Evolutionary conservation across 257 asterid genomes (phyloP).

Genomic region (Datura wrightii): DNA sequence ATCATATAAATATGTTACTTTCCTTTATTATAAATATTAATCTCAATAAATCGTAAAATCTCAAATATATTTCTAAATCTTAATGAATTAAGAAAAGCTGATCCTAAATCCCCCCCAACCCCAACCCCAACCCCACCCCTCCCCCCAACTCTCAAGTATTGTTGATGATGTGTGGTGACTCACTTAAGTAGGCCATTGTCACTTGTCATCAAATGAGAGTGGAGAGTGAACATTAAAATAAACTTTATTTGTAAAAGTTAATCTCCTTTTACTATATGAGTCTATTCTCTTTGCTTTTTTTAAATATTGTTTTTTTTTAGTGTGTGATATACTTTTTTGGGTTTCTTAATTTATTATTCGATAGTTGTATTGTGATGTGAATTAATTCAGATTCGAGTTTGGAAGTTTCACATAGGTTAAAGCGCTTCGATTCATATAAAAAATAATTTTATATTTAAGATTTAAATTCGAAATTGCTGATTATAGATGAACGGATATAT

Average conservation of each 20-base stretch:
- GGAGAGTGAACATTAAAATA: neutral
- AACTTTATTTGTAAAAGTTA: neutral
- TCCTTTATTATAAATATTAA: too few relatives aligned
- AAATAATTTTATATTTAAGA: too few relatives aligned
- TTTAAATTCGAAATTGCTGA: too few relatives aligned
- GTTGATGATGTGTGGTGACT: constrained; percentile 4
- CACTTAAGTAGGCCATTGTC: constrained; percentile 13
- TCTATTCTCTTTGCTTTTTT: neutral
- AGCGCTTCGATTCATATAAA: too few relatives aligned
- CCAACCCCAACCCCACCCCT: neutral
- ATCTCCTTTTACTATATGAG: neutral
- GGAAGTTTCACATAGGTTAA: too few relatives aligned
- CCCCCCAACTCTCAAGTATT: neutral
- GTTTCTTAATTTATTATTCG: neutral
- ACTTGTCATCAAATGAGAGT: neutral
- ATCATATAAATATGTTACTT: too few relatives aligned
- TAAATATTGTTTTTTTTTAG: neutral
- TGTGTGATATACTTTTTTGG: too few relatives aligned
- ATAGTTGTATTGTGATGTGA: too few relatives aligned
- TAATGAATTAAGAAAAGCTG: neutral
- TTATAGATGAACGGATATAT: too few relatives aligned
- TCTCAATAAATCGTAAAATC: too few relatives aligned
- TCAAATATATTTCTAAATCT: too few relatives aligned
- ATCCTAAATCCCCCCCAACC: neutral
- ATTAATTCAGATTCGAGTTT: too few relatives aligned